Evolutionary conservation across 2,329 filamentous ascomycete genomes (phyloP), one percentile per base, ranked within the genome.

Genomic region (Penicillium palitans): DNA sequence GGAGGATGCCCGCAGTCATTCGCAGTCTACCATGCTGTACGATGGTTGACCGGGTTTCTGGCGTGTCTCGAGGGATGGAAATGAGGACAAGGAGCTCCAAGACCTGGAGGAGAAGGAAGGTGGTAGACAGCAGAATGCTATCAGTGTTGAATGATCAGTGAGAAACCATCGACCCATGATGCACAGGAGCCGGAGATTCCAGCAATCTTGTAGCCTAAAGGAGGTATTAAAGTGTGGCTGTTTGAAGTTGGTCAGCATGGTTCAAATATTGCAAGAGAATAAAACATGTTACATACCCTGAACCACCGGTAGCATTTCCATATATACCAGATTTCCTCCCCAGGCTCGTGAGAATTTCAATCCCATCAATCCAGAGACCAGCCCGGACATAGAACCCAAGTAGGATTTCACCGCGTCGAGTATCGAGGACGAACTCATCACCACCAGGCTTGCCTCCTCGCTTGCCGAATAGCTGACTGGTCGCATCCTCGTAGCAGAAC

Each of bases 401-500:
- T 45, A 99, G 81, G 61, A 90, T 89, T 77, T 99, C 95, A 55
- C 93, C 92, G 55, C 87, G 87, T 44, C 91, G 86, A 35, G 90
- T 87, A 75, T 98, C 87, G 66, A 98, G 81, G 17, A 89, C 83
- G 76, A 96, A 96, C 46, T 87, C 84, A 68, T 89, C 87, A 1
- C 88, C 88, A 3, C 86, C 86, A 25, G 83, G 77, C 62, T 88
- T 88, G 8, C 88, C 90, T 13, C 89, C 89, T 55, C 84, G 82
- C 69, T 91, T 93, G 41, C 95, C 95, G 79, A 99, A 96, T 4
- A 97, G 74, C 71, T 97, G 91, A 55, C 82, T 89, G 1, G 90
- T 89, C 17, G 85, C 83, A 73, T 98, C 92, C 69, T 98, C 93
- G 70, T 96, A 98, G 59, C 90, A 82, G 74, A 99, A 98, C 73